A percentile compares a stretch with the other conserved stretches of the same genome.
Conservation (phyloP, 345 rosid genomes). For the Ailanthus altissimus region DNA sequence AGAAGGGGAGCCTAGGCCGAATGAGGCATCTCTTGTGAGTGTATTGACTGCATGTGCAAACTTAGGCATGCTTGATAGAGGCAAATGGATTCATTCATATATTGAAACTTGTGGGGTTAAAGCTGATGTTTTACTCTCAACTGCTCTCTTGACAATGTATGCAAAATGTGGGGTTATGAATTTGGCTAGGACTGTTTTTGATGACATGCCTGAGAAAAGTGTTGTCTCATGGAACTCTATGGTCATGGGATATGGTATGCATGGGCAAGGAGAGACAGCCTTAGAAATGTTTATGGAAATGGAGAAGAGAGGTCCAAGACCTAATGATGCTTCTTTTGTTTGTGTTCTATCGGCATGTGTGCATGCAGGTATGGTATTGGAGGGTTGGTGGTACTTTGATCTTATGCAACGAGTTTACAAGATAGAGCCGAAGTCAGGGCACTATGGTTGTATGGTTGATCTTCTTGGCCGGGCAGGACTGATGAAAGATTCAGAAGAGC, state of each 20-base stretch:
- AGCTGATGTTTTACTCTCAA: constrained; percentile 53
- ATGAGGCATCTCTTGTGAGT: constrained; percentile 56
- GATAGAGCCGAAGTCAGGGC: constrained; percentile 52
- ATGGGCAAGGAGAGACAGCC: constrained; percentile 57
- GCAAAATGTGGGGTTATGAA: constrained; percentile 44
- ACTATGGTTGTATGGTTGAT: constrained; percentile 62
- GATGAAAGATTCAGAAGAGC: constrained; percentile 40
- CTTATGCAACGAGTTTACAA: constrained; percentile 52
- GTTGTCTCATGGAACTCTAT: constrained; percentile 56
- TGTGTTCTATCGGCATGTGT: constrained; percentile 58
- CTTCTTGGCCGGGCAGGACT: constrained; percentile 55
- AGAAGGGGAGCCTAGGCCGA: constrained; percentile 45
- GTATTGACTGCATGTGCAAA: constrained; percentile 59
- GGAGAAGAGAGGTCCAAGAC: constrained; percentile 47
- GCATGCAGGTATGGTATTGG: constrained; percentile 52
- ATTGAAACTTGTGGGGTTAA: constrained; percentile 36
- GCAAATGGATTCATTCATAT: constrained; percentile 51
- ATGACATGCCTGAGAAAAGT: constrained; percentile 43
- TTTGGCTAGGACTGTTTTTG: constrained; percentile 44
- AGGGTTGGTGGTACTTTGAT: constrained; percentile 71
- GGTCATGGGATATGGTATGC: constrained; percentile 69
- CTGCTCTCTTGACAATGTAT: constrained; percentile 62
- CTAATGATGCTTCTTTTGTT: constrained; percentile 54
- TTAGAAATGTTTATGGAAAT: constrained; percentile 51
- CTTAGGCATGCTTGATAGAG: constrained; percentile 46